Conservation (phyloP, 345 rosid species). For the Salix suchowensis region DNA sequence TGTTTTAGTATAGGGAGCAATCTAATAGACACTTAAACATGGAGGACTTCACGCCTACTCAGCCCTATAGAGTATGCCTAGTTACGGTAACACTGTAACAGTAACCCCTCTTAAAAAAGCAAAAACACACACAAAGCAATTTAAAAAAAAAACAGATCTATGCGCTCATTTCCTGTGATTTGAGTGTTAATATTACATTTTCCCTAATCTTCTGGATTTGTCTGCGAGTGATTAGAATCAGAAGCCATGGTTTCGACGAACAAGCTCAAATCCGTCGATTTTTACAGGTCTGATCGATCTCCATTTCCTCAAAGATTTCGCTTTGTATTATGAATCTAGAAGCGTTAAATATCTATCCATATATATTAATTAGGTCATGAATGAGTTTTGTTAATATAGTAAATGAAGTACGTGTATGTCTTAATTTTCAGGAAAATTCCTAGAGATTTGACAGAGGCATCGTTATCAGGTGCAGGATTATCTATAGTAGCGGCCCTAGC, state of each 20-base stretch:
- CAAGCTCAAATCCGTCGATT: slow-evolving; percentile 35
- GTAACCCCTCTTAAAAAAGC: no score
- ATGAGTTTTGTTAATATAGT: background rate
- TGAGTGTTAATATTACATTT: background rate
- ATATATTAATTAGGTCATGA: background rate
- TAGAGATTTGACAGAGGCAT: slow-evolving; percentile 97
- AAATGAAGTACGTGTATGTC: background rate
- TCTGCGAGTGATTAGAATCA: background rate
- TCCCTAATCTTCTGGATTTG: background rate
- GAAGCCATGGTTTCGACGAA: slow-evolving; percentile 23
- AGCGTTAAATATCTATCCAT: background rate
- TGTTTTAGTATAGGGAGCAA: background rate
- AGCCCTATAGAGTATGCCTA: no score
- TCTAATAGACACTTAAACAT: background rate
- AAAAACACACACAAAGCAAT: no score
- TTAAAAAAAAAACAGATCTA: background rate
- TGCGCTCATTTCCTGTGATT: slow-evolving; percentile 1
- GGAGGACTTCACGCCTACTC: background rate
- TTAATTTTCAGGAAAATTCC: slow-evolving; percentile 79
- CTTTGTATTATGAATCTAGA: background rate
- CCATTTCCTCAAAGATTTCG: background rate
- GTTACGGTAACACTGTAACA: no score
- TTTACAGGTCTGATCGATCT: slow-evolving; percentile 21
- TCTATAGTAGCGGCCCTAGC: slow-evolving; percentile 80
- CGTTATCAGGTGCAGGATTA: slow-evolving; percentile 92